Percentiles rank a stretch among this genome's conserved stretches.
These are phyloP conservation scores for Rhodamnia rubescens DNA, from an alignment of 345 rosid species.

Conservation along the genomic window DNA sequence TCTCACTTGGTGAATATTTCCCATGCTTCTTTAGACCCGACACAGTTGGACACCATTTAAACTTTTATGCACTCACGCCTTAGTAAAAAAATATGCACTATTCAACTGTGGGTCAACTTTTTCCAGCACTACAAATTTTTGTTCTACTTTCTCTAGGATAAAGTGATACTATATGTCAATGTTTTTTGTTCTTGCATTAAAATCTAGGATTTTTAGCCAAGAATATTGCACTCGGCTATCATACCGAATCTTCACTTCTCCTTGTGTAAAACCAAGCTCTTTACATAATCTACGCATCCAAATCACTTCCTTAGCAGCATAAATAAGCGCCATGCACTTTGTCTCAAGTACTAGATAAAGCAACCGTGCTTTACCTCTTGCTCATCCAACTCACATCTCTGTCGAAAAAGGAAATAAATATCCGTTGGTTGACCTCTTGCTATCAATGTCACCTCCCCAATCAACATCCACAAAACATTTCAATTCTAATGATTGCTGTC, in stretches of 20 bases:
- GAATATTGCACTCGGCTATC: too few species aligned
- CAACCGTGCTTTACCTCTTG: not conserved
- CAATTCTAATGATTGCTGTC: too few species aligned
- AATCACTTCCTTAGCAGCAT: not conserved
- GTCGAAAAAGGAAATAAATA: not conserved
- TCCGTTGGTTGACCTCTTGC: not conserved
- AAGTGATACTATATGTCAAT: too few species aligned
- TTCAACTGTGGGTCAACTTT: too few species aligned
- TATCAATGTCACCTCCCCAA: too few species aligned
- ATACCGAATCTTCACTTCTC: not conserved
- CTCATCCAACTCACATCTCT: not conserved
- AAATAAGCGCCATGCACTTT: not conserved
- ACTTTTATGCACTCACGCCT: not conserved
- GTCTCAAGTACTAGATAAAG: not conserved
- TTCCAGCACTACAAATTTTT: too few species aligned
- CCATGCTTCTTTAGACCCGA: not conserved
- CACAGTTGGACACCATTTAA: not conserved
- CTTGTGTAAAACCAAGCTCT: not conserved
- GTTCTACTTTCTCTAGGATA: too few species aligned
- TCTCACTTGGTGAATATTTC: not conserved
- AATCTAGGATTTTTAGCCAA: too few species aligned
- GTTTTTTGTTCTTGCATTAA: too few species aligned
- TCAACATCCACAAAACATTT: too few species aligned
- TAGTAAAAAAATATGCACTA: too few species aligned
- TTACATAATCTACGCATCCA: not conserved